These are phyloP conservation scores for Cunninghamia lanceolata DNA, from an alignment of 75 land plant genomes.

Conservation along the genomic window DNA sequence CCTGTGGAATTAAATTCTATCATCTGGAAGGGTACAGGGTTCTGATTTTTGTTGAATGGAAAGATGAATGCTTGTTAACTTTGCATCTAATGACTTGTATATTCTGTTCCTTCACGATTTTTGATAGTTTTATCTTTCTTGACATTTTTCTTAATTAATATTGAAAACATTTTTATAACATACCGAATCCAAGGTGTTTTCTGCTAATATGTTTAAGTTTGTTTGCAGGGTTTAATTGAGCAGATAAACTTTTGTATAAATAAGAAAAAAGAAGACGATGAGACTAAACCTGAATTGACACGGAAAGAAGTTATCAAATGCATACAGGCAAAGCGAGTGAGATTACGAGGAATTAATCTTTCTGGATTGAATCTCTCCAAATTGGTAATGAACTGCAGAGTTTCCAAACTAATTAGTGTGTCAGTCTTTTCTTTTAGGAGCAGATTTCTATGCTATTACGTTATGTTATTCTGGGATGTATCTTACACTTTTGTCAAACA, in stretches of 20 bases:
- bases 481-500: not conserved
- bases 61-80: constrained; percentile 2
- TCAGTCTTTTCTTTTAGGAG: not conserved
- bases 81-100: not conserved
- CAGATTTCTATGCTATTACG: not conserved
- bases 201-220: not conserved
- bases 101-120: not conserved
- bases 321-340: constrained; percentile 71
- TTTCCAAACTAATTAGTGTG: not conserved
- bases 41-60: not conserved
- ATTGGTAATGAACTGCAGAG: constrained; percentile 38
- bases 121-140: not conserved
- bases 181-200: not conserved
- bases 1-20: not conserved
- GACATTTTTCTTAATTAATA: not conserved
- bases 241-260: constrained; percentile 34
- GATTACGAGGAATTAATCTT: constrained; percentile 82
- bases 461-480: not conserved
- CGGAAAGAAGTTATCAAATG: constrained; percentile 85
- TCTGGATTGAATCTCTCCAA: constrained; percentile 91
- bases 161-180: not conserved
- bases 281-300: constrained; percentile 61
- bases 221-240: constrained; percentile 67
- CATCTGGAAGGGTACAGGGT: not conserved
- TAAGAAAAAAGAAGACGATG: constrained; percentile 72